A percentile compares a stretch with the other conserved stretches of the same genome.
phyloP scores from a whole-genome alignment of 352 stramenopile species.

The Phytophthora chlamydospora region DNA sequence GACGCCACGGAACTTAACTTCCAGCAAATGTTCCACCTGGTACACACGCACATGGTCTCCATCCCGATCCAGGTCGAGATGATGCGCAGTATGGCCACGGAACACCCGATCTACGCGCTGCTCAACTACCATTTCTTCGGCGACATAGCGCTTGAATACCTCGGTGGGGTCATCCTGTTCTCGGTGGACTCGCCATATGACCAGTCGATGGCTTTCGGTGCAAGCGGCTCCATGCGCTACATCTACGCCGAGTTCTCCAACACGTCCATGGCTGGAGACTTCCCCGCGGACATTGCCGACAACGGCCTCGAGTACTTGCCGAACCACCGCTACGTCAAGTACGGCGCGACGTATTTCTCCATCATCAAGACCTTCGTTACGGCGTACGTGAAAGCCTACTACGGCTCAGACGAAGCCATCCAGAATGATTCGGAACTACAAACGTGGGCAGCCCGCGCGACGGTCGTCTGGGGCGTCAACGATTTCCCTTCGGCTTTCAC shows the following conservation, averaged over 20 bases:
- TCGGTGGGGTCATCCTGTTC: conserved; percentile 29
- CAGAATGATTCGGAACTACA: conserved; percentile 45
- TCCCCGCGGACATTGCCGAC: conserved; percentile 22
- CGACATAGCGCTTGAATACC: conserved; percentile 41
- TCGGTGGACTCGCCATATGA: conserved; percentile 30
- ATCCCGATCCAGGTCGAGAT: conserved; percentile 54
- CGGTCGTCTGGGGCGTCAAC: conserved; percentile 29
- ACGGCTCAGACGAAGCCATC: conserved; percentile 28
- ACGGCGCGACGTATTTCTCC: conserved; percentile 32
- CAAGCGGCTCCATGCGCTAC: conserved; percentile 39
- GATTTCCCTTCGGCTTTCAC: conserved; percentile 35
- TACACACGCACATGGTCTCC: conserved; percentile 36
- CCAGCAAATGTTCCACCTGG: conserved; percentile 36
- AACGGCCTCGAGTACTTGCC: conserved; percentile 31
- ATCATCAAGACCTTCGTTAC: conserved; percentile 41
- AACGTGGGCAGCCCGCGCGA: conserved; percentile 36
- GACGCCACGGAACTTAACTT: conserved; percentile 40
- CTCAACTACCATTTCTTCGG: conserved; percentile 44
- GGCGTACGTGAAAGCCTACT: conserved; percentile 42
- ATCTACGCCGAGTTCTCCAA: conserved; percentile 28
- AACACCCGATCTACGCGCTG: conserved; percentile 47
- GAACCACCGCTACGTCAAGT: conserved; percentile 36
- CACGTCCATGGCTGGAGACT: conserved; percentile 21
- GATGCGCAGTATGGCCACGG: conserved; percentile 37
- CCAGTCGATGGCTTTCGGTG: conserved; percentile 39